A percentile compares a stretch with the other conserved stretches of the same genome.
Evolutionary conservation across 148 eudicot genomes (phyloP).

Genomic region (Diospyros kaki): DNA sequence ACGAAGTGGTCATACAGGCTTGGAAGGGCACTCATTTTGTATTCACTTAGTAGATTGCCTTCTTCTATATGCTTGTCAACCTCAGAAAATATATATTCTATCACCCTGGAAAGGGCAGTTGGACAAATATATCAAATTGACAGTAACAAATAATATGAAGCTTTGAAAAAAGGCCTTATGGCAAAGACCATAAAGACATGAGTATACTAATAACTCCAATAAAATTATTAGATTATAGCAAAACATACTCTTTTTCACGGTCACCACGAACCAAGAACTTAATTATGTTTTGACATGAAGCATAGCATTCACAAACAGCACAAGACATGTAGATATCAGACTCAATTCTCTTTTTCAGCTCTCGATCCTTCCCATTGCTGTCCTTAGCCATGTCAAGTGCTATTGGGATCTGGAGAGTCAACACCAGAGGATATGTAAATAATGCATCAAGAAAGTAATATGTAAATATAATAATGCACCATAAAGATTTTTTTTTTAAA

Average conservation of each 20-base stretch:
- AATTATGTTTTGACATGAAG: constrained; percentile 54
- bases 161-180: not conserved
- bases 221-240: not conserved
- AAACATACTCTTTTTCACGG: constrained; percentile 65
- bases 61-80: constrained; percentile 61
- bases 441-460: too few relatives aligned
- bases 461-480: too few relatives aligned
- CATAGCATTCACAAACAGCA: constrained; percentile 62
- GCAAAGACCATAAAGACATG: too few relatives aligned
- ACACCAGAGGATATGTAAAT: not conserved
- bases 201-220: not conserved
- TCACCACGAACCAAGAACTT: constrained; percentile 54
- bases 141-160: not conserved
- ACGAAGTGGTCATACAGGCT: constrained; percentile 77
- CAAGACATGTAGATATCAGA: constrained; percentile 46
- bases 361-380: constrained; percentile 48
- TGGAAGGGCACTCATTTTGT: constrained; percentile 88
- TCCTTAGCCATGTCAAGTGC: constrained; percentile 74
- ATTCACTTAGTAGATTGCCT: constrained; percentile 48
- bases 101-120: constrained; percentile 50
- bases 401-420: constrained; percentile 49
- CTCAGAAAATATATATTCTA: constrained; percentile 60
- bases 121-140: constrained; percentile 10
- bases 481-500: too few relatives aligned
- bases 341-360: constrained; percentile 47